Evolutionary conservation across 345 rosid species (phyloP).

Genomic region (Heritiera fomes): DNA sequence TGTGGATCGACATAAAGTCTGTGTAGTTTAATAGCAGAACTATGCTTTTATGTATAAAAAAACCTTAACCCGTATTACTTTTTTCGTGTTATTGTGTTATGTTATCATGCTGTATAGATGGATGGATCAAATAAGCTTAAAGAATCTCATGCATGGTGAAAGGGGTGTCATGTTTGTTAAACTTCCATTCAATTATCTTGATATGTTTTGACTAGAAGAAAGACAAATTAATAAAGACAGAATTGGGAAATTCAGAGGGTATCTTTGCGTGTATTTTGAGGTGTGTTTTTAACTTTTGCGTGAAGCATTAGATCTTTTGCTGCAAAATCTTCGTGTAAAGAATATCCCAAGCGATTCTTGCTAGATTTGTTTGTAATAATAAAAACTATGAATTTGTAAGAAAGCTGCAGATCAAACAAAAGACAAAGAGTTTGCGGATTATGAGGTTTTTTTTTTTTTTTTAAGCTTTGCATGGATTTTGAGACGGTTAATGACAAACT

Average conservation of each 20-base stretch:
- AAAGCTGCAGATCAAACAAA: not conserved
- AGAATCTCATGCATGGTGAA: not conserved
- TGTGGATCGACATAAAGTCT: no score
- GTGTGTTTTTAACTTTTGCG: not conserved
- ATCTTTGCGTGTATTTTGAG: not conserved
- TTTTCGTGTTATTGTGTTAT: no score
- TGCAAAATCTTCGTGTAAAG: not conserved
- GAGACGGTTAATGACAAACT: slow-evolving; percentile 22
- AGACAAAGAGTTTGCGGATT: slow-evolving; percentile 35
- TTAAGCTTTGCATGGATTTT: slow-evolving; percentile 10
- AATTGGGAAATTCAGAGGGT: not conserved
- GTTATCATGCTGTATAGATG: no score
- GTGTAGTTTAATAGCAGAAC: no score
- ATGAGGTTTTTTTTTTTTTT: slow-evolving; percentile 27
- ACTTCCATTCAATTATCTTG: not conserved
- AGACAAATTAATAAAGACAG: not conserved
- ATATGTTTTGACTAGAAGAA: not conserved
- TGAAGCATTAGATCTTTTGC: not conserved
- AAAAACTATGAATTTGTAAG: not conserved
- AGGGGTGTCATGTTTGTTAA: not conserved
- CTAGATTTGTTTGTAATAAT: not conserved
- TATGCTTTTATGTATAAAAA: no score
- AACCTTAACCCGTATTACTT: no score
- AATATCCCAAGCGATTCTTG: not conserved
- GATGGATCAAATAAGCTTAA: not conserved